phyloP scores from a whole-genome alignment of 345 rosid genomes.

The Nephelium lappaceum region DNA sequence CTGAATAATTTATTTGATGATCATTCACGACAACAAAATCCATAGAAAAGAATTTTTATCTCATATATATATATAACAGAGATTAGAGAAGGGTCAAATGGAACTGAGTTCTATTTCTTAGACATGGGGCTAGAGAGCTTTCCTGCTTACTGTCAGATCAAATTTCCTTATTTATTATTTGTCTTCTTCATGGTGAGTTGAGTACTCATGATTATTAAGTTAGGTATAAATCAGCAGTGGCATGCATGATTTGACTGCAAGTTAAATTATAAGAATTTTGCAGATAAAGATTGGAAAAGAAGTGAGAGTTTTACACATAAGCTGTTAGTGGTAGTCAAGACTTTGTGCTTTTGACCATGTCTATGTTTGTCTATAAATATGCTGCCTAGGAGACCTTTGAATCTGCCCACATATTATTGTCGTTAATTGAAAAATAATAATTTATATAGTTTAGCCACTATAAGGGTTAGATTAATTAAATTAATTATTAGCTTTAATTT shows the following conservation, averaged over 20 bases:
- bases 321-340: not conserved
- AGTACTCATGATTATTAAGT: conserved; percentile 15
- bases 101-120: too few relatives aligned
- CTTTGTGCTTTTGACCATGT: not conserved
- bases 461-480: not conserved
- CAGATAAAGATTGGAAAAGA: not conserved
- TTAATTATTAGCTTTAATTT: not conserved
- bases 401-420: conserved; percentile 6
- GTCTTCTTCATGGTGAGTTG: not conserved
- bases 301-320: not conserved
- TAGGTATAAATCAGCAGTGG: conserved; percentile 25
- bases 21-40: too few relatives aligned
- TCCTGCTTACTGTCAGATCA: not conserved
- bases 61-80: too few relatives aligned
- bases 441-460: not conserved
- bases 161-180: not conserved
- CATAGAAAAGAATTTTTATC: too few relatives aligned
- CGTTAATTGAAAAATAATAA: not conserved
- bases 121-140: not conserved
- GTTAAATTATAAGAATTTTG: conserved; percentile 4
- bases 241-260: conserved; percentile 25
- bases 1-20: too few relatives aligned
- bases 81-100: too few relatives aligned
- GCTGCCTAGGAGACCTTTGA: not conserved
- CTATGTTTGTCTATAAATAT: not conserved